phyloP scores from a whole-genome alignment of 495 filamentous ascomycete genomes.

The Tuber melanosporum region DNA sequence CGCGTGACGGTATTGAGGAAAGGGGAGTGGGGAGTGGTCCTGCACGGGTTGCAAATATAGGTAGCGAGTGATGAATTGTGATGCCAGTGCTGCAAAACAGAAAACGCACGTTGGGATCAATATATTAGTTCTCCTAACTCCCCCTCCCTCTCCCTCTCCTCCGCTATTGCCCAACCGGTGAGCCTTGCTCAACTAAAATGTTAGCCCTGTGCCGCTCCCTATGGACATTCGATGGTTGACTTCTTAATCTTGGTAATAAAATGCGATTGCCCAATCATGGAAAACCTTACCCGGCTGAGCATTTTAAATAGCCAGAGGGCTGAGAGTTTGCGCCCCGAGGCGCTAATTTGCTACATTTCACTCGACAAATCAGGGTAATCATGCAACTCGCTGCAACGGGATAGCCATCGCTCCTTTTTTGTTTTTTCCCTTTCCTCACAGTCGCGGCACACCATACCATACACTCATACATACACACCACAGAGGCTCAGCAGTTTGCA shows the following conservation, averaged over 20 bases:
- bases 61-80: background rate
- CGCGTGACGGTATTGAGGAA: background rate
- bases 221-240: background rate
- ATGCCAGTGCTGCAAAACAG: background rate
- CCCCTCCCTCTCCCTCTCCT: background rate
- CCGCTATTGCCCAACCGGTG: background rate
- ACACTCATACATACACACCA: background rate
- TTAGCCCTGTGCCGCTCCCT: background rate
- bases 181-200: background rate
- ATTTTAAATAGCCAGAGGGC: slow-evolving; percentile 6
- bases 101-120: background rate
- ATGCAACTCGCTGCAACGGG: background rate
- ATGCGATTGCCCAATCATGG: slow-evolving; percentile 2
- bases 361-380: background rate
- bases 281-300: background rate
- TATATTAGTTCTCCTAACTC: background rate
- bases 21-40: background rate
- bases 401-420: background rate
- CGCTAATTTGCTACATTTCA: background rate
- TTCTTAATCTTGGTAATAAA: slow-evolving; percentile 3
- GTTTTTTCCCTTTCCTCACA: background rate
- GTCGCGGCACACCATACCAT: background rate
- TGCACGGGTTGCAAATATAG: background rate
- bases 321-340: background rate
- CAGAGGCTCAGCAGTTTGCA: background rate